A percentile compares a stretch with the other conserved stretches of the same genome.
phyloP scores from a whole-genome alignment of 2,329 filamentous ascomycete species.

The Pyrenophora tritici-repentis region DNA sequence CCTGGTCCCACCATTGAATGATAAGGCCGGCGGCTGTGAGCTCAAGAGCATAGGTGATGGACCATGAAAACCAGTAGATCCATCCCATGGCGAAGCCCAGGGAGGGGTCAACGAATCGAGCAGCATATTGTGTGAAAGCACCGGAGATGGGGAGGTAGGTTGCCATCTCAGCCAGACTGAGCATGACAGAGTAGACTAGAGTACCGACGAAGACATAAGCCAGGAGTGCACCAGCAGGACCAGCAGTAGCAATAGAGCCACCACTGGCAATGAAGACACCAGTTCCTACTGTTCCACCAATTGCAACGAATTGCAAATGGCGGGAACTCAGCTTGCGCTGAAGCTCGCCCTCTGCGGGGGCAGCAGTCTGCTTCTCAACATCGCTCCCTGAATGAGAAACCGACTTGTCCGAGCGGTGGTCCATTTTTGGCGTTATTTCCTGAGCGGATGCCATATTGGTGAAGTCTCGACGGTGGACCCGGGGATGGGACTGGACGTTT shows the following conservation, averaged over 20 bases:
- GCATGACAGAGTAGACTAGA: constrained; percentile 77
- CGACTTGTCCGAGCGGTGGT: constrained; percentile 40
- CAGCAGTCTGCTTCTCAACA: constrained; percentile 43
- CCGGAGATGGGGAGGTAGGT: constrained; percentile 77
- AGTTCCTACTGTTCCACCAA: constrained; percentile 55
- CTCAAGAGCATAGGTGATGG: constrained; percentile 74
- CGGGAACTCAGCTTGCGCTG: constrained; percentile 45
- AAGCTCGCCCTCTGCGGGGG: constrained; percentile 29
- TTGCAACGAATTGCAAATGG: constrained; percentile 48
- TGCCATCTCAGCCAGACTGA: constrained; percentile 68
- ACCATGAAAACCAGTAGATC: constrained; percentile 83
- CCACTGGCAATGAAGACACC: constrained; percentile 61
- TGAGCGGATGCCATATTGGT: constrained; percentile 33
- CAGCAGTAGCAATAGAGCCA: constrained; percentile 53
- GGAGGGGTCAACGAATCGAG: constrained; percentile 73
- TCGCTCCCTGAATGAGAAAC: constrained; percentile 36
- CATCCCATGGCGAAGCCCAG: constrained; percentile 80
- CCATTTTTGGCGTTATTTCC: constrained; percentile 34
- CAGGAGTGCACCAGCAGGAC: constrained; percentile 55
- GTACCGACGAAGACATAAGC: constrained; percentile 62
- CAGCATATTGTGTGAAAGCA: constrained; percentile 76
- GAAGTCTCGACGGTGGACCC: constrained; percentile 13
- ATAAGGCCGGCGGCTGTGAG: constrained; percentile 74
- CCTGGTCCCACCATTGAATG: constrained; percentile 73
- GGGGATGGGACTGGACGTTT: constrained; percentile 16